A percentile compares a stretch with the other conserved stretches of the same genome.
These are phyloP conservation scores for Moelleriella libera DNA, from an alignment of 2,329 filamentous ascomycete species.

Conservation along the genomic window DNA sequence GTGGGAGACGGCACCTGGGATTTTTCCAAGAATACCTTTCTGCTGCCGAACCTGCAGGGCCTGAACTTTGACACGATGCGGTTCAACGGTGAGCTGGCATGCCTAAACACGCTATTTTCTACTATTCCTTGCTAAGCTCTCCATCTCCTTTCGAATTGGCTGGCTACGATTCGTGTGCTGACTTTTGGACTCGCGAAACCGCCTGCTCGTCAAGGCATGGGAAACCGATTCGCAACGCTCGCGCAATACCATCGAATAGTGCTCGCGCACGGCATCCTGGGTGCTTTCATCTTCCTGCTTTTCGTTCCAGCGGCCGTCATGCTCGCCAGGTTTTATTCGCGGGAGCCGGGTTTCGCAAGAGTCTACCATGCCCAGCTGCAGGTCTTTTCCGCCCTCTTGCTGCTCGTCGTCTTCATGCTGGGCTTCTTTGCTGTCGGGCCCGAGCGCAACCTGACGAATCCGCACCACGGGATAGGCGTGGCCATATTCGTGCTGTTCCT, in stretches of 20 bases:
- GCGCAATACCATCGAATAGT: constrained; percentile 59
- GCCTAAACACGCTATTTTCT: neutral
- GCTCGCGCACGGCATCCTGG: constrained; percentile 57
- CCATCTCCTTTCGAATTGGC: no score
- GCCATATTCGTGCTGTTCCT: constrained; percentile 63
- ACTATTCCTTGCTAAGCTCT: no score
- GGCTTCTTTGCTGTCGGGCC: constrained; percentile 70
- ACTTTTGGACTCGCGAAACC: neutral
- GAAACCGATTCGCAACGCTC: constrained; percentile 59
- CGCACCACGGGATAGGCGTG: constrained; percentile 72
- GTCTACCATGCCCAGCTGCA: constrained; percentile 64
- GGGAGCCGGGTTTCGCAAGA: constrained; percentile 45
- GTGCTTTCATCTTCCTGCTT: constrained; percentile 58
- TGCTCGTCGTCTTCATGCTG: constrained; percentile 58
- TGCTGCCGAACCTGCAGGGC: constrained; percentile 63
- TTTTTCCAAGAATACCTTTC: constrained; percentile 59
- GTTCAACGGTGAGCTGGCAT: constrained; percentile 54
- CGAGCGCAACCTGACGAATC: constrained; percentile 58
- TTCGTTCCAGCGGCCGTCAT: constrained; percentile 63
- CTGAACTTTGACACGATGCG: constrained; percentile 70
- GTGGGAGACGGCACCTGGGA: constrained; percentile 82
- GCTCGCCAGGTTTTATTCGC: constrained; percentile 55
- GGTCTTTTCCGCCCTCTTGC: constrained; percentile 50
- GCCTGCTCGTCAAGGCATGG: constrained; percentile 50
- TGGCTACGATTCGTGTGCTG: neutral